A percentile compares a stretch with the other conserved stretches of the same genome.
Conservation (phyloP, 306 rosid genomes). For the Albizia julibrissin region DNA sequence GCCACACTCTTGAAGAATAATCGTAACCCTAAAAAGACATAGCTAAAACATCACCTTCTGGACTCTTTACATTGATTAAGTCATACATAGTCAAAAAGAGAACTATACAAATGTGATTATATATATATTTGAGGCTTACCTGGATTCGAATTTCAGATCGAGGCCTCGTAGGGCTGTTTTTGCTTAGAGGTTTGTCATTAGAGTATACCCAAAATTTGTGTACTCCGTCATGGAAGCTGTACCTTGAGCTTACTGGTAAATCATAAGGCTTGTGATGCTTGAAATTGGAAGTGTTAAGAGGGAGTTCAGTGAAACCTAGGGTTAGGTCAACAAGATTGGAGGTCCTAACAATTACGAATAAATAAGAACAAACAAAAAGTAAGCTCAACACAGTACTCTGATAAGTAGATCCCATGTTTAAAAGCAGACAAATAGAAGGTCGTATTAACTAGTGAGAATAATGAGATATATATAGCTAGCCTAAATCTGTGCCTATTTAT, state of each 20-base stretch:
- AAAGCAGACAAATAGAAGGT: background rate
- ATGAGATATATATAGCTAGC: background rate
- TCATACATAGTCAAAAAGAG: too few relatives aligned
- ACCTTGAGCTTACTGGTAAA: slow-evolving; percentile 26
- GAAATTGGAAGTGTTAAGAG: slow-evolving; percentile 14
- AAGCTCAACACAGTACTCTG: background rate
- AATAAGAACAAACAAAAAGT: background rate
- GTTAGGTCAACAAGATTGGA: slow-evolving; percentile 7
- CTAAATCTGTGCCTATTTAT: background rate
- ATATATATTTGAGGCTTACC: background rate
- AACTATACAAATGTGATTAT: too few relatives aligned
- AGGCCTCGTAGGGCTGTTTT: slow-evolving; percentile 17
- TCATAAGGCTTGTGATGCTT: slow-evolving; percentile 34
- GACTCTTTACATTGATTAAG: background rate
- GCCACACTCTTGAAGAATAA: slow-evolving; percentile 43
- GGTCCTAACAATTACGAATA: background rate
- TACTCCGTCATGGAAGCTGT: slow-evolving; percentile 34
- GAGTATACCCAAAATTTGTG: slow-evolving; percentile 40
- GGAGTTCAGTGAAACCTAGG: slow-evolving; percentile 34
- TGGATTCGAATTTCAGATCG: background rate
- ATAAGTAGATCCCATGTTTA: background rate
- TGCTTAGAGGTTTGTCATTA: slow-evolving; percentile 35
- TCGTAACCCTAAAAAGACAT: slow-evolving; percentile 28
- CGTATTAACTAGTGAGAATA: background rate
- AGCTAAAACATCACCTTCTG: background rate